These are phyloP conservation scores for Rubia occidens DNA, from an alignment of 305 asterid species.

Conservation along the genomic window DNA sequence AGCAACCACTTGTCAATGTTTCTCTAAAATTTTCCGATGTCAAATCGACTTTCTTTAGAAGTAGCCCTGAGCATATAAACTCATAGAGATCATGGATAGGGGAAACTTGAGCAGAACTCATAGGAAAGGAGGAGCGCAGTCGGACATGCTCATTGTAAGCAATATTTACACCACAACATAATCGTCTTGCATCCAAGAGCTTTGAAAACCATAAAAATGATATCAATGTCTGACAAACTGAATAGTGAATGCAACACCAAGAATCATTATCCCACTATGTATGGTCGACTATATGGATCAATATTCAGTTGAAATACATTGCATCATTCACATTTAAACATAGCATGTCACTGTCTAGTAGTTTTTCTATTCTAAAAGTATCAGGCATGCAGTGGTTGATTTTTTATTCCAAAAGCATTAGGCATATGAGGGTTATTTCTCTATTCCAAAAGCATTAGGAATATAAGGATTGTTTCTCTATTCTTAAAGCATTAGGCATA, in stretches of 20 bases:
- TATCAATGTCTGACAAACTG: background rate
- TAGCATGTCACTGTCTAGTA: background rate
- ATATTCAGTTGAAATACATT: background rate
- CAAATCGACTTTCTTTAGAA: constrained; percentile 47
- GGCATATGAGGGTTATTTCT: too few species aligned
- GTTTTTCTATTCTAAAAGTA: background rate
- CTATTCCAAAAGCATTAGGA: too few species aligned
- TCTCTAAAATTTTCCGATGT: constrained; percentile 63
- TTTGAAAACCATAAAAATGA: constrained; percentile 36
- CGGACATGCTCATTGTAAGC: constrained; percentile 31
- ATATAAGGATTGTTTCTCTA: too few species aligned
- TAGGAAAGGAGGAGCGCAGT: constrained; percentile 32
- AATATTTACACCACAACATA: constrained; percentile 19
- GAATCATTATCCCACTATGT: too few species aligned
- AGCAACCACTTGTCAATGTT: constrained; percentile 77
- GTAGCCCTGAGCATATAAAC: constrained; percentile 76
- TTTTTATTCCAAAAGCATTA: background rate
- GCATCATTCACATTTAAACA: background rate
- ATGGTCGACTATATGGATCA: too few species aligned
- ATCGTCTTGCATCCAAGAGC: constrained; percentile 53
- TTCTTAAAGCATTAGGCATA: too few species aligned
- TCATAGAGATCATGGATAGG: constrained; percentile 62
- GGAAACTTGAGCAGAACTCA: constrained; percentile 44
- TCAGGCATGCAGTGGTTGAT: background rate
- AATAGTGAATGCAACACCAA: background rate